Evolutionary conservation across 1,139 yeast genomes (phyloP), one percentile per base, ranked within the genome.

Genomic region (Suhomyces chickasaworum): DNA sequence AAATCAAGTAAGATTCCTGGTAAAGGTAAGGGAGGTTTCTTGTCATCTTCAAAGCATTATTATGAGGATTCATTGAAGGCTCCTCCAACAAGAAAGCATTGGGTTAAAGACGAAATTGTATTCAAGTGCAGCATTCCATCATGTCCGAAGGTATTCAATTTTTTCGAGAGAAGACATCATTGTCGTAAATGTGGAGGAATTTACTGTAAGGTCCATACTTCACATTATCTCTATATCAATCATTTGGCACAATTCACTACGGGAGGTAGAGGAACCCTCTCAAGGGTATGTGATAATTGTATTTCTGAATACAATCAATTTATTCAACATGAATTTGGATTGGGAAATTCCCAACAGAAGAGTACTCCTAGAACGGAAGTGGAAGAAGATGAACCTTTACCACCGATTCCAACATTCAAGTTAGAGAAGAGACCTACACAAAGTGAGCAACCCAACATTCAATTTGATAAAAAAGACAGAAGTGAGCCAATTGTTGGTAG

Each of bases 171-270:
- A 52, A 81, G 95, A 49, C 98, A 91, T 62, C 98, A 91, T 67
- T 91, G 98, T 63, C 79, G 98, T 43, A 85, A 88, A 60, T 91
- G 98, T 69, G 98, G 98, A 16, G 95, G 89, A 25, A 80, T 91
- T 12, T 91, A 86, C 61, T 91, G 98, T 66, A 84, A 84, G 43
- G 86, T 83, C 48, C 83, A 82, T 53, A 71, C 83, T 7, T 69
- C 74, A 25, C 83, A 80, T 57, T 78, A 63, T 52, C 63, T 80
- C 31, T 80, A 80, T 58, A 76, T 91, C 51, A 91, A 89, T 59
- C 75, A 76, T 42, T 68, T 80, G 56, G 93, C 95, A 22, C 79
- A 84, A 60, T 81, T 87, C 68, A 80, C 89, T 46, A 80, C 89
- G 50, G 93, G 90, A 41, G 84, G 89, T 10, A 71, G 84, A 47